These are phyloP conservation scores for Lipomyces mesembrius DNA, from an alignment of 805 yeast species.

Conservation along the genomic window DNA sequence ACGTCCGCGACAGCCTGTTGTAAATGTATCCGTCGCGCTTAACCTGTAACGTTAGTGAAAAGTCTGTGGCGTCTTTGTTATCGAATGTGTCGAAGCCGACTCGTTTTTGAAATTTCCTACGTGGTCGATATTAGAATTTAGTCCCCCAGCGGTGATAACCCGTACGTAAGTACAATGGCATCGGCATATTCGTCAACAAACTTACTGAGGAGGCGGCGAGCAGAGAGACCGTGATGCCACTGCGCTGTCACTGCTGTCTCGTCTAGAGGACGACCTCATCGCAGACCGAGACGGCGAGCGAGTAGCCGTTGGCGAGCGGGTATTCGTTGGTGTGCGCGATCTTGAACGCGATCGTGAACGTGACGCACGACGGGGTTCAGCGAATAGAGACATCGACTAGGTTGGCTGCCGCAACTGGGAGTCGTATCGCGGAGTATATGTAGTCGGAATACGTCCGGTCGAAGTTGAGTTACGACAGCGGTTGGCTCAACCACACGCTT, in stretches of 20 bases:
- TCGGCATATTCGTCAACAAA: slow-evolving; percentile 3
- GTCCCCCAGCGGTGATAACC: background rate
- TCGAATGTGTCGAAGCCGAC: slow-evolving; percentile 53
- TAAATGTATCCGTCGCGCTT: slow-evolving; percentile 49
- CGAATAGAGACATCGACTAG: background rate
- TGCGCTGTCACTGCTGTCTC: slow-evolving; percentile 12
- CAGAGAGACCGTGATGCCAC: background rate
- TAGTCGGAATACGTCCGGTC: background rate
- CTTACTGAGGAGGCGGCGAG: slow-evolving; percentile 20
- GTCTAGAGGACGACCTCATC: slow-evolving; percentile 11
- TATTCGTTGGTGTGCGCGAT: background rate
- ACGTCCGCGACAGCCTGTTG: slow-evolving; percentile 50
- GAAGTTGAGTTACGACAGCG: background rate
- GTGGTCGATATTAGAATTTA: slow-evolving; percentile 5
- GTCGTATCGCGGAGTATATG: background rate
- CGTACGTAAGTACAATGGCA: background rate
- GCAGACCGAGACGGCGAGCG: slow-evolving; percentile 1
- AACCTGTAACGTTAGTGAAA: slow-evolving; percentile 49
- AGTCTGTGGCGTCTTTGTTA: slow-evolving; percentile 45
- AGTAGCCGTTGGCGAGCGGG: background rate
- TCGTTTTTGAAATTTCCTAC: slow-evolving; percentile 42
- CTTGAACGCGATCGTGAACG: background rate
- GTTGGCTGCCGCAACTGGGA: background rate
- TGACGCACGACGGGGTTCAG: background rate
- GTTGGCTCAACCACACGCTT: slow-evolving; percentile 1